Base-by-base conservation (phyloP, 2,329 filamentous ascomycete species). In the Cryphonectria naterciae region DNA sequence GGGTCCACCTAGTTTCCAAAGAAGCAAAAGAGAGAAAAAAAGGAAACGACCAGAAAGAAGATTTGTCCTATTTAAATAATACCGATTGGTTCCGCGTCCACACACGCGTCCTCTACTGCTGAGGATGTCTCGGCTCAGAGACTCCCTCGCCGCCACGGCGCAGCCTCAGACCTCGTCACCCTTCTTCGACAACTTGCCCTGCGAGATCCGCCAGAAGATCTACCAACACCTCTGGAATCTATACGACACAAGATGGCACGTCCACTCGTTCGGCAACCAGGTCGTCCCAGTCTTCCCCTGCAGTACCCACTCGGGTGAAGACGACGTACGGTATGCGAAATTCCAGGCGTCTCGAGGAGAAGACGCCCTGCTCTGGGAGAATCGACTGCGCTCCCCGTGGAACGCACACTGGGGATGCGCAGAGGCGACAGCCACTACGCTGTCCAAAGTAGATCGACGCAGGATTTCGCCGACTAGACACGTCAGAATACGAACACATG, bases 101-200 rank as follows among this genome's bases (percentile, higher is more conserved):
- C 19, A 25, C 39, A 52, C 39, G 25, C n/a, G 39, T 25, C 41
- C 6, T 19, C 25, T 35, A 10, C 46, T 49, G 41, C 52, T 37
- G 17, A 52, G 39, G 22, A 73, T 71, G 71, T 25, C 71, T 28
- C 41, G 43, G 11, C 67, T 68, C 81, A 85, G 69, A 82, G 82
- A 41, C 56, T 43, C 56, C 62, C 49, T 76, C 49, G 67, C 61
- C 35, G 54, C 62, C 72, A 83, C 86, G 78, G 81, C 84, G 68
- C 80, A 86, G 68, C 81, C 79, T 75, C 86, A 88, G 80, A 81
- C 81, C 46, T 82, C 63, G 1, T 78, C 77, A 22, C 72, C 66
- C 19, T 77, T 80, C 62, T 79, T 80, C 69, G 54, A 72, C 2
- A 52, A 67, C 11, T 76, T 80, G 22, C 77, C 78, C 13, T 67